A percentile compares a stretch with the other conserved stretches of the same genome.
Conservation (phyloP, 805 yeast genomes). For the Starmerella khaoyaiensis region DNA sequence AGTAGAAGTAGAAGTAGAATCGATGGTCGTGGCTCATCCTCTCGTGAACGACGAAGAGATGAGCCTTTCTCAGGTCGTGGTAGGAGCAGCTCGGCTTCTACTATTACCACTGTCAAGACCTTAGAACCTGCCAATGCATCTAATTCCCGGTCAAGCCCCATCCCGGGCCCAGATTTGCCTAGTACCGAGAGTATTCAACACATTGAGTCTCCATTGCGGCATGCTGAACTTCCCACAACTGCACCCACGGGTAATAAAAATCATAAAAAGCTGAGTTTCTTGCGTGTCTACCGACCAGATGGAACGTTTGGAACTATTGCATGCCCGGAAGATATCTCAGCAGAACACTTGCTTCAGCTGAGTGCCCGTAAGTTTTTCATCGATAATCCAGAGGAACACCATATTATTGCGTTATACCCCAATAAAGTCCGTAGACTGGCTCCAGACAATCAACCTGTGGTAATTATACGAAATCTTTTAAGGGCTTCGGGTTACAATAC, state of each 20-base stretch:
- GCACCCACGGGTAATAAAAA: not conserved
- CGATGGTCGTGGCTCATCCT: not conserved
- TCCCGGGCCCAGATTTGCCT: too few species aligned
- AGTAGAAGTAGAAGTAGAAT: too few species aligned
- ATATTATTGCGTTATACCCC: conserved; percentile 14
- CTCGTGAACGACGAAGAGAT: not conserved
- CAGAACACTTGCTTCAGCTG: conserved; percentile 55
- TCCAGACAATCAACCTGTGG: conserved; percentile 12
- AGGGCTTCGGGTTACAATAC: conserved; percentile 16
- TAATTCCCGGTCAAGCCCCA: too few species aligned
- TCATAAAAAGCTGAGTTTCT: conserved; percentile 16
- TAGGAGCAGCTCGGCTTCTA: too few species aligned
- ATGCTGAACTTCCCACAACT: conserved; percentile 14
- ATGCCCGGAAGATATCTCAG: conserved; percentile 65
- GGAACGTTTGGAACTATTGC: conserved; percentile 76
- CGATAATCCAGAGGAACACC: conserved; percentile 14
- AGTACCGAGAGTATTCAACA: too few species aligned
- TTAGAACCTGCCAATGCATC: too few species aligned
- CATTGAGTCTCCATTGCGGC: conserved; percentile 8
- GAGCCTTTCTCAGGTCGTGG: not conserved
- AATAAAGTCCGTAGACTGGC: conserved; percentile 13
- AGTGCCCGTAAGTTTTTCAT: conserved; percentile 56
- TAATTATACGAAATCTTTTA: conserved; percentile 13
- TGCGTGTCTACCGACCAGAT: conserved; percentile 71
- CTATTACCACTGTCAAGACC: too few species aligned